phyloP scores from a whole-genome alignment of 257 asterid species.

The Sherardia arvensis region DNA sequence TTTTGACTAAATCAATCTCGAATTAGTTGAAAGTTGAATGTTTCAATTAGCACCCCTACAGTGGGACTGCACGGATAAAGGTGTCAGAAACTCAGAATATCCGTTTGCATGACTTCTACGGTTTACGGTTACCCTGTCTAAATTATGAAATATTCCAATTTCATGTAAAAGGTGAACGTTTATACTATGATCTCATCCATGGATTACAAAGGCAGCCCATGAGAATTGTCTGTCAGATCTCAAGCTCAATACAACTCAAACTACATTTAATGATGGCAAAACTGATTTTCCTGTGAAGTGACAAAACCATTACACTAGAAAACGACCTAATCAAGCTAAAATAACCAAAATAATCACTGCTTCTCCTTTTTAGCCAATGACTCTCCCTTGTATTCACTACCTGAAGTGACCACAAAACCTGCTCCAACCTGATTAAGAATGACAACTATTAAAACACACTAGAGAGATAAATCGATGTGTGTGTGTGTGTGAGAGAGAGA shows the following conservation, averaged over 20 bases:
- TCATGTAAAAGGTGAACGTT: background rate
- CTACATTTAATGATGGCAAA: conserved; percentile 7
- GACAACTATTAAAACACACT: background rate
- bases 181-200: conserved; percentile 1
- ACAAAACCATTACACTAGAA: background rate
- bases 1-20: too few species aligned
- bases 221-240: background rate
- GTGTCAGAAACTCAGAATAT: too few species aligned
- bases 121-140: too few species aligned
- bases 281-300: conserved; percentile 2
- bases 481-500: background rate
- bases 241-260: background rate
- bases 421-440: conserved; percentile 66
- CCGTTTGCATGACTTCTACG: too few species aligned
- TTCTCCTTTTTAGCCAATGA: conserved; percentile 87
- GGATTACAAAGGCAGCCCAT: background rate
- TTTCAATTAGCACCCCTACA: too few species aligned
- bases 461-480: background rate
- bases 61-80: too few species aligned
- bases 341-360: conserved; percentile 15
- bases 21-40: too few species aligned
- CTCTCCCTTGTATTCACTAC: conserved; percentile 84
- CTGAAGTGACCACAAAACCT: conserved; percentile 72
- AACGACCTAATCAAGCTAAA: background rate
- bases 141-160: background rate